Conservation (phyloP, 2,329 filamentous ascomycete species). For the Laburnicola sp. region DNA sequence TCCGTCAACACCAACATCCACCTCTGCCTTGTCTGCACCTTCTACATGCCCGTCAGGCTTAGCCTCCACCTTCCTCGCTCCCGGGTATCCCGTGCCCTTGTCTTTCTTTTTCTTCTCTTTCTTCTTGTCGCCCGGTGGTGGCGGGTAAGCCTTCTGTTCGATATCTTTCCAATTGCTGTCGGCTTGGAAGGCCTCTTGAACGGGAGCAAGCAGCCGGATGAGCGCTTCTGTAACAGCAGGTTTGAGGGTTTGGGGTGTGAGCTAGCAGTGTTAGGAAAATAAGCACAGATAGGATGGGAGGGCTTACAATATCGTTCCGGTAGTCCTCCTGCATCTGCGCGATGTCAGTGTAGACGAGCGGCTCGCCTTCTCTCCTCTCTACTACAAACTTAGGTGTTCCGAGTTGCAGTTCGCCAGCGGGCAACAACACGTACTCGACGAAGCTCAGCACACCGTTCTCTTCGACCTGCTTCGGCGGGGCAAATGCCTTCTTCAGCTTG, state of each 20-base stretch:
- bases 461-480: conserved; percentile 73
- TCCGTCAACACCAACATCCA: conserved; percentile 47
- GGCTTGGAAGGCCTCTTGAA: conserved; percentile 71
- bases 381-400: conserved; percentile 67
- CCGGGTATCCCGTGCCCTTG: conserved; percentile 67
- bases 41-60: conserved; percentile 53
- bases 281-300: neutral
- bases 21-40: conserved; percentile 47
- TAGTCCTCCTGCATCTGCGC: conserved; percentile 79
- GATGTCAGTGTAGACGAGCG: conserved; percentile 78
- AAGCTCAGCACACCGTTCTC: conserved; percentile 87
- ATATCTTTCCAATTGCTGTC: conserved; percentile 80
- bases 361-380: conserved; percentile 68
- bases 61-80: conserved; percentile 43
- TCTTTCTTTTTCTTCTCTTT: conserved; percentile 77
- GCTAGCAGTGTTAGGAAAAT: conserved; percentile 45
- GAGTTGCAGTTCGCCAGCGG: conserved; percentile 66
- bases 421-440: conserved; percentile 83
- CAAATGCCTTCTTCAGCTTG: conserved; percentile 73
- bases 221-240: conserved; percentile 77
- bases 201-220: conserved; percentile 73
- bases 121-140: conserved; percentile 60
- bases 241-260: conserved; percentile 87
- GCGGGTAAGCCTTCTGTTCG: conserved; percentile 79
- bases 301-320: conserved; percentile 69